phyloP scores from a whole-genome alignment of 345 rosid species.

The Eucalyptus pumila region DNA sequence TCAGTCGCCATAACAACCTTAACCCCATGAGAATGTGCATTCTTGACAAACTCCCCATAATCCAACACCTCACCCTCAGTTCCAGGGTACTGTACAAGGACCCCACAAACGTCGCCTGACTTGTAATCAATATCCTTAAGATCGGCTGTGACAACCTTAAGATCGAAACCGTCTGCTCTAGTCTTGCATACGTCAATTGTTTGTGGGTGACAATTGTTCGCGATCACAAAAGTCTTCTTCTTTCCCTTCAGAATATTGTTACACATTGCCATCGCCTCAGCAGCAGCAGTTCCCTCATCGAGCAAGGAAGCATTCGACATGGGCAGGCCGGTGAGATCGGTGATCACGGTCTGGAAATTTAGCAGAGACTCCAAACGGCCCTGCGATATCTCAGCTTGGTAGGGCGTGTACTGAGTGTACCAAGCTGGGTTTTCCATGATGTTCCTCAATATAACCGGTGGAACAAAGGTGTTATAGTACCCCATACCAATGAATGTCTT shows the following conservation, averaged over 20 bases:
- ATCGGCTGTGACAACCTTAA: slow-evolving; percentile 59
- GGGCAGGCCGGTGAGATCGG: slow-evolving; percentile 89
- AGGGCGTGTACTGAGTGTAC: slow-evolving; percentile 98
- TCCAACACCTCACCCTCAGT: slow-evolving; percentile 93
- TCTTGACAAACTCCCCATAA: slow-evolving; percentile 75
- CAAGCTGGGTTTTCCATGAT: slow-evolving; percentile 97
- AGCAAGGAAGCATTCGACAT: slow-evolving; percentile 94
- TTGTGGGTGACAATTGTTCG: slow-evolving; percentile 84
- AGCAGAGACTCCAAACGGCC: slow-evolving; percentile 89
- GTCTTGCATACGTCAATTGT: slow-evolving; percentile 93
- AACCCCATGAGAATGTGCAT: slow-evolving; percentile 82
- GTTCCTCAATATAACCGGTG: slow-evolving; percentile 89
- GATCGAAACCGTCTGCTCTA: slow-evolving; percentile 79
- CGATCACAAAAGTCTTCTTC: slow-evolving; percentile 86
- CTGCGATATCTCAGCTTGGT: slow-evolving; percentile 96
- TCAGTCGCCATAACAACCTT: slow-evolving; percentile 98
- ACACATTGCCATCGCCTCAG: slow-evolving; percentile 99
- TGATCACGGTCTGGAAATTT: slow-evolving; percentile 78
- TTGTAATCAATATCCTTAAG: slow-evolving; percentile 74
- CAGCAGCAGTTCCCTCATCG: slow-evolving; percentile 97
- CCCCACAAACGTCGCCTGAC: slow-evolving; percentile 90
- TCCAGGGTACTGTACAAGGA: slow-evolving; percentile 93
- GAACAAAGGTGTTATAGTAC: slow-evolving; percentile 76
- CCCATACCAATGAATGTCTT: slow-evolving; percentile 97
- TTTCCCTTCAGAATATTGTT: slow-evolving; percentile 80